Percentiles rank a stretch among this genome's conserved stretches.
phyloP scores from a whole-genome alignment of 768 basidiomycete species.

The Russula virescens region DNA sequence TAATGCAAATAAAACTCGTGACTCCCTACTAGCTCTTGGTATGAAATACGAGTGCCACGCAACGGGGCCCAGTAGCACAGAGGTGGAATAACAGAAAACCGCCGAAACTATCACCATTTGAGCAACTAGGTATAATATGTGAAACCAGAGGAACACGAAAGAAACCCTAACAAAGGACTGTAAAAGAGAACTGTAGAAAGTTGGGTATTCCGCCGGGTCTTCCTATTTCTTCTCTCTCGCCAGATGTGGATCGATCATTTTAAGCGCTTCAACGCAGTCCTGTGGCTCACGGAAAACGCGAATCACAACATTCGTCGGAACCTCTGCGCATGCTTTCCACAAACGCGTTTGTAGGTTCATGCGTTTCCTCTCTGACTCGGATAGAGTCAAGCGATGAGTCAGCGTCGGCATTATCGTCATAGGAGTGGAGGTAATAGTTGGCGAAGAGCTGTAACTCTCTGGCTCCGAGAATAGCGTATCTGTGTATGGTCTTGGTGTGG shows the following conservation, averaged over 20 bases:
- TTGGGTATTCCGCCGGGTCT: background rate
- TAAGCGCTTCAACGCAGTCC: constrained; percentile 61
- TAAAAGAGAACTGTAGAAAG: background rate
- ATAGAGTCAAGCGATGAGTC: constrained; percentile 25
- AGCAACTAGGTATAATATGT: constrained; percentile 2
- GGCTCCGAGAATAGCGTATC: constrained; percentile 16
- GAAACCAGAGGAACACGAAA: background rate
- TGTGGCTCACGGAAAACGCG: constrained; percentile 61
- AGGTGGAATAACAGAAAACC: background rate
- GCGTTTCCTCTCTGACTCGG: constrained; percentile 52
- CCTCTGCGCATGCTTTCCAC: constrained; percentile 51
- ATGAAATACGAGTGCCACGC: background rate
- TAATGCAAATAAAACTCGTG: background rate
- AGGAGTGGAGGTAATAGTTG: background rate
- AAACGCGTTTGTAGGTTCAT: constrained; percentile 58
- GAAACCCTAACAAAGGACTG: background rate
- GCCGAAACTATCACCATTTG: background rate
- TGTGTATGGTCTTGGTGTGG: background rate
- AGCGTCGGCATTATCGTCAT: background rate
- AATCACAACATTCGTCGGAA: constrained; percentile 52
- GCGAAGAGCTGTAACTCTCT: background rate
- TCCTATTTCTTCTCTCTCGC: constrained; percentile 3
- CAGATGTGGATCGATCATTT: constrained; percentile 29
- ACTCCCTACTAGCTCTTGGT: background rate
- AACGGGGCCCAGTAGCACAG: background rate